These are phyloP conservation scores for Salicornia ramosissima DNA, from an alignment of 148 eudicot species.

Conservation along the genomic window DNA sequence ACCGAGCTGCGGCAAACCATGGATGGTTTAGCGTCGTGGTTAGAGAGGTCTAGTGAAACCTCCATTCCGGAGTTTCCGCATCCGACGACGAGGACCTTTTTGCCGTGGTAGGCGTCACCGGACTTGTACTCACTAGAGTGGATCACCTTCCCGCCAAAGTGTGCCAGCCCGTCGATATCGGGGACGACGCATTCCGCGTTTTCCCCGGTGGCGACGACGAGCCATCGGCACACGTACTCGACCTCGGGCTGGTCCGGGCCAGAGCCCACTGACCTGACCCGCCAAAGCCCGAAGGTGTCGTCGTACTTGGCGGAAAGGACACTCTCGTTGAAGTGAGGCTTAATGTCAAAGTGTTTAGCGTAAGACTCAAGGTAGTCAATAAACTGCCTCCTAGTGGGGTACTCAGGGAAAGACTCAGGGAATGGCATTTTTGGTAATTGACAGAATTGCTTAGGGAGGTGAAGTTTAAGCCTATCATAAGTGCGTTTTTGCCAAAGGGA, in stretches of 20 bases:
- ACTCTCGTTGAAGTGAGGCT: slow-evolving; percentile 59
- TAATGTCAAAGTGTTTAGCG: slow-evolving; percentile 51
- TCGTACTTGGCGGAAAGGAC: slow-evolving; percentile 71
- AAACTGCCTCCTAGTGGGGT: slow-evolving; percentile 77
- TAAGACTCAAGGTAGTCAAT: slow-evolving; percentile 71
- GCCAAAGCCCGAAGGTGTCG: slow-evolving; percentile 53
- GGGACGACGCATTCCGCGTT: slow-evolving; percentile 76
- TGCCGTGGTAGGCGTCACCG: slow-evolving; percentile 56
- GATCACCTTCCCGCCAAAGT: slow-evolving; percentile 61
- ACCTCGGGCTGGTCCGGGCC: slow-evolving; percentile 29
- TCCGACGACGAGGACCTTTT: slow-evolving; percentile 76
- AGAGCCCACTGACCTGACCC: slow-evolving; percentile 42
- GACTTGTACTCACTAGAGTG: slow-evolving; percentile 78
- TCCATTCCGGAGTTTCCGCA: slow-evolving; percentile 98
- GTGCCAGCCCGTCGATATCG: slow-evolving; percentile 57
- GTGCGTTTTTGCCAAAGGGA: slow-evolving; percentile 81
- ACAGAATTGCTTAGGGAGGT: slow-evolving; percentile 81
- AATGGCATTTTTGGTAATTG: slow-evolving; percentile 69
- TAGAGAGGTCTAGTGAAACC: slow-evolving; percentile 74
- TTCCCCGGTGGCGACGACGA: slow-evolving; percentile 91
- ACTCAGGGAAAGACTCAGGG: slow-evolving; percentile 68
- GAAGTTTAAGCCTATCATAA: slow-evolving; percentile 76
- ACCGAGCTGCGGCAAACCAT: slow-evolving; percentile 84
- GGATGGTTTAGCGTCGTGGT: slow-evolving; percentile 66
- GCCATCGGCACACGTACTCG: slow-evolving; percentile 79